Percentiles rank a stretch among this genome's conserved stretches.
Conservation (phyloP, 768 basidiomycete species). For the Hirschioporus abietinus region DNA sequence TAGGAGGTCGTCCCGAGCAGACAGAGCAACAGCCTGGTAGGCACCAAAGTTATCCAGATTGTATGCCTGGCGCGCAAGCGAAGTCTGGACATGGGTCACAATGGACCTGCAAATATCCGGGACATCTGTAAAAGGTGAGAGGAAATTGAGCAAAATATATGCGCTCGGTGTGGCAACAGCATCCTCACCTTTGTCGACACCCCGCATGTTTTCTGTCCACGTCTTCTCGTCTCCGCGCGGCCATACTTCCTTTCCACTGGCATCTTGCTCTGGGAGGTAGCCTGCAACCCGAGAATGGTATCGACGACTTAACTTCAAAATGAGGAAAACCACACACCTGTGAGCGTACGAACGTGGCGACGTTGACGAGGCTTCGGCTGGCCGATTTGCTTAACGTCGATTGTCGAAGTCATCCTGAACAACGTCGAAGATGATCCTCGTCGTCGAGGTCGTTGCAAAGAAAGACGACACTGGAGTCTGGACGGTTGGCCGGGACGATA, state of each 20-base stretch:
- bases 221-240: constrained; percentile 71
- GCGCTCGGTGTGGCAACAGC: not conserved
- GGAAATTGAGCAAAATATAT: constrained; percentile 7
- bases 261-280: constrained; percentile 74
- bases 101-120: constrained; percentile 64
- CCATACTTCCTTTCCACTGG: constrained; percentile 78
- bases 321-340: constrained; percentile 17
- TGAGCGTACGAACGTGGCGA: constrained; percentile 60
- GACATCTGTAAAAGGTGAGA: constrained; percentile 42
- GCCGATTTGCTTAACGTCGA: constrained; percentile 64
- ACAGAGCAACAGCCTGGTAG: constrained; percentile 87
- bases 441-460: not conserved
- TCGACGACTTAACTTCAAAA: constrained; percentile 5
- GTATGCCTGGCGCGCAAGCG: constrained; percentile 85
- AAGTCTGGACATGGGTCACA: constrained; percentile 82
- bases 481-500: not conserved
- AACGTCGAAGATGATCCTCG: not conserved
- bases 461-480: not conserved
- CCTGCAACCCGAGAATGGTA: constrained; percentile 60
- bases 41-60: constrained; percentile 84
- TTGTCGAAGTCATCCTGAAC: constrained; percentile 51
- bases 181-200: constrained; percentile 46
- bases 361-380: constrained; percentile 46
- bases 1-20: constrained; percentile 83
- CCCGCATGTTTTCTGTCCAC: constrained; percentile 63